These are phyloP conservation scores for Lepraria neglecta DNA, from an alignment of 495 filamentous ascomycete genomes.

Conservation along the genomic window DNA sequence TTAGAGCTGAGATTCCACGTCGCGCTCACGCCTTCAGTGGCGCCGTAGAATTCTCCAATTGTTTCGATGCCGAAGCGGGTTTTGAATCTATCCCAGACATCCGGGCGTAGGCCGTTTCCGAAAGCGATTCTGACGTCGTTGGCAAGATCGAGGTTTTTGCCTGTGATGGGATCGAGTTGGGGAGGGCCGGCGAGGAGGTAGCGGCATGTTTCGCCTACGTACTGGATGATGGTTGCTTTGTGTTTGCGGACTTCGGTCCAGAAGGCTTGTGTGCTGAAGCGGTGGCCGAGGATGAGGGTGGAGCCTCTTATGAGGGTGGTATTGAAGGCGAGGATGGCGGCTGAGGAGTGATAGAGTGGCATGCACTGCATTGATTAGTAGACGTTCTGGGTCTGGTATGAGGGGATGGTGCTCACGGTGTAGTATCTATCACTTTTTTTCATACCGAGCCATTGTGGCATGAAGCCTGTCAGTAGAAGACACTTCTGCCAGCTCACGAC, in stretches of 20 bases:
- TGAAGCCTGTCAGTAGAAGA: conserved; percentile 47
- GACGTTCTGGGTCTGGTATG: neutral
- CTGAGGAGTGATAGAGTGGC: conserved; percentile 91
- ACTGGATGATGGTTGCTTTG: conserved; percentile 79
- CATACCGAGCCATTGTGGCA: conserved; percentile 51
- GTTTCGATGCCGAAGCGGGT: conserved; percentile 75
- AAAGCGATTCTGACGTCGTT: conserved; percentile 76
- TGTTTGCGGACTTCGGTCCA: conserved; percentile 70
- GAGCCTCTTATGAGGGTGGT: conserved; percentile 52
- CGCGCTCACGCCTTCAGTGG: conserved; percentile 71
- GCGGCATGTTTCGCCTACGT: conserved; percentile 90
- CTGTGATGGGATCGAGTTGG: conserved; percentile 54
- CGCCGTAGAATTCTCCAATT: conserved; percentile 83
- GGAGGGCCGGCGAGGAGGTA: conserved; percentile 76
- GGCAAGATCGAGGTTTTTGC: conserved; percentile 67
- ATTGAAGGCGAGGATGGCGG: conserved; percentile 61
- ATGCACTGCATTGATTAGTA: conserved; percentile 53
- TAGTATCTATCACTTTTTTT: conserved; percentile 64
- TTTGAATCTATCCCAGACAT: conserved; percentile 86
- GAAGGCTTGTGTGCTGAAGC: conserved; percentile 77
- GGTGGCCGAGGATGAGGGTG: conserved; percentile 67
- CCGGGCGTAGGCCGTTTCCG: conserved; percentile 87
- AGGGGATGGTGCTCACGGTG: conserved; percentile 49
- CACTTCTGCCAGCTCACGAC: conserved; percentile 75
- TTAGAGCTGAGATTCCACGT: conserved; percentile 74